Conservation (phyloP, 2,329 filamentous ascomycete genomes). For the Diaporthe australafricana region DNA sequence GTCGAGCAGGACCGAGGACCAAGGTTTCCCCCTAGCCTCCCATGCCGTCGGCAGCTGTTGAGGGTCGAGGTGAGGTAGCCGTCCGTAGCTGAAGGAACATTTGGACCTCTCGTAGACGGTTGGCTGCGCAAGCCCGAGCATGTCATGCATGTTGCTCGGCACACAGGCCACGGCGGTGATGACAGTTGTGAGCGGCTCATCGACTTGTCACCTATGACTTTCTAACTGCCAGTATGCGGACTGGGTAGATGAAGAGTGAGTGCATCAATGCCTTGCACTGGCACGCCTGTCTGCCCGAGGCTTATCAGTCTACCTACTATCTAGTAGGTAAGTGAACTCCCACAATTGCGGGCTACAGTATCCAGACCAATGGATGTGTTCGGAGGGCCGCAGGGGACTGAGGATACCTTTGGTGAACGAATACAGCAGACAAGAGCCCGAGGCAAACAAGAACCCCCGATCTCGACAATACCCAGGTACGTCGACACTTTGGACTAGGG, state of each 20-base stretch:
- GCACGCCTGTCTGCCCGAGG: too few relatives aligned
- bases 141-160: conserved; percentile 41
- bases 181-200: not conserved
- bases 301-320: too few relatives aligned
- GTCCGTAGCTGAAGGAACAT: conserved; percentile 79
- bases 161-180: not conserved
- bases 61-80: conserved; percentile 76
- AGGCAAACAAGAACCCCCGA: not conserved
- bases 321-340: not conserved
- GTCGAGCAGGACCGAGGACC: conserved; percentile 73
- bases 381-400: not conserved
- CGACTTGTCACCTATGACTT: not conserved
- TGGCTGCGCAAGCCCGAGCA: conserved; percentile 58
- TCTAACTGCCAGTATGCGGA: not conserved
- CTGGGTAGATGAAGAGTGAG: not conserved
- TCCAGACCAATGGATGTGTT: not conserved
- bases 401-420: not conserved
- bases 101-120: conserved; percentile 69
- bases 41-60: conserved; percentile 77
- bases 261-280: not conserved
- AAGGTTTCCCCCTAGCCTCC: conserved; percentile 80
- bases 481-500: not conserved
- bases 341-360: not conserved
- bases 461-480: not conserved
- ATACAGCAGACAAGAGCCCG: not conserved